Evolutionary conservation across 108 stramenopile species (phyloP).

Genomic region (Conticribra guillardii): DNA sequence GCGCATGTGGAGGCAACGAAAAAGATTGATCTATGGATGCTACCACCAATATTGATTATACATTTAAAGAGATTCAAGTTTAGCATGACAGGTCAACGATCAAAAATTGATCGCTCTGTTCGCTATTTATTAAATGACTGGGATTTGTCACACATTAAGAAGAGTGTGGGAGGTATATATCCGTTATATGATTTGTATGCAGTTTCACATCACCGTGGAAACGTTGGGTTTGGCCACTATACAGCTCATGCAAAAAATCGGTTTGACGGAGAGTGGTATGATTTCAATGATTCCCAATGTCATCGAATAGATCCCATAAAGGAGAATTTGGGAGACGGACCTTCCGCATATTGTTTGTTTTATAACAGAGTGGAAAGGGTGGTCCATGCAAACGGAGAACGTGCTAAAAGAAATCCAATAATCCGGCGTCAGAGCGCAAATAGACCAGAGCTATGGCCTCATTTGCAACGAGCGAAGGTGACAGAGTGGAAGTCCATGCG

Average conservation of each 20-base stretch:
- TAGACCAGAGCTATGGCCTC: conserved; percentile 86
- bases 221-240: conserved; percentile 94
- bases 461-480: conserved; percentile 62
- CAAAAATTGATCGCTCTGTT: conserved; percentile 73
- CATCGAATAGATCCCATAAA: conserved; percentile 44
- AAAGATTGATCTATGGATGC: conserved; percentile 88
- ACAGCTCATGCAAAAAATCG: conserved; percentile 86
- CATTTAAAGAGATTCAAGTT: conserved; percentile 94
- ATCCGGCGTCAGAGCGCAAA: conserved; percentile 74
- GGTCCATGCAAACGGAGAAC: conserved; percentile 10
- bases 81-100: conserved; percentile 55
- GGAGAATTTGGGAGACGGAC: conserved; percentile 31
- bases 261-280: conserved; percentile 84
- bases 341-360: conserved; percentile 76
- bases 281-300: conserved; percentile 75
- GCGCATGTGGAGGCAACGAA: conserved; percentile 80
- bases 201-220: conserved; percentile 91
- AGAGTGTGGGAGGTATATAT: conserved; percentile 41
- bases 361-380: conserved; percentile 72
- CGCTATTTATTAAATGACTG: conserved; percentile 65
- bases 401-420: conserved; percentile 52
- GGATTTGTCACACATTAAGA: conserved; percentile 59
- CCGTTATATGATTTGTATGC: conserved; percentile 95
- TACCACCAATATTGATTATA: conserved; percentile 93
- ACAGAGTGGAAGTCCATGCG: conserved; percentile 29